Base-by-base conservation (phyloP, 306 rosid genomes). In the Canavalia ensiformis region DNA sequence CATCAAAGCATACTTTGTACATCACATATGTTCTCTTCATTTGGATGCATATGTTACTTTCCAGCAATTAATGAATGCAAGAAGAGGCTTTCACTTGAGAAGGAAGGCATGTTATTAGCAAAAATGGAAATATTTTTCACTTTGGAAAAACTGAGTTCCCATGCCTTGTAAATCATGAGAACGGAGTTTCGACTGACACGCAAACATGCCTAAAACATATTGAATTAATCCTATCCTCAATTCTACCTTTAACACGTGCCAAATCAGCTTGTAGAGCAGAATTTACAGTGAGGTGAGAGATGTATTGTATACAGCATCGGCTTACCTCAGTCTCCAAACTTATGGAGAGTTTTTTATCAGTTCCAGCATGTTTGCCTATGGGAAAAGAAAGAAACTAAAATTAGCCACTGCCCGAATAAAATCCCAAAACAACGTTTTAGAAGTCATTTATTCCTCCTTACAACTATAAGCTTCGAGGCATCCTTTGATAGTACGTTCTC, bases 391-490 rank as follows among this genome's bases (percentile, higher is more conserved):
- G 6, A 28, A 13, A 33, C 0, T 4, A 41, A 60, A 4, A 75
- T 39, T 80, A 47, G 49, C 69, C 33, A 76, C 74, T 39, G 62
- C 73, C 33, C 79, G 51, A 70, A 65, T 44, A 74, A 84, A 59
- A 37, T 13, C 65, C 35, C 74, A 68, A 54, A 66, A 45, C 11
- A 72, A 11, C 18, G 37, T 33, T 8, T 33, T n/a, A 68, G 39
- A 79, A 45, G 57, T 35, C 71, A 51, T 11, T 2, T 39, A 64
- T 13, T 82, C 8, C 51, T 80, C 41, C 99, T 92, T 87, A 95
- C 99, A 95, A 58, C 97, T 93, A 75, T 95, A 95, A 81, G 99
- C 99, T 88, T 93, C 99, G 58, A 95, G 90, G 68, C 90, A 84
- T 58, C 98, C 98, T 81, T 87, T 90, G 87, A 95, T 89, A 12